phyloP scores from a whole-genome alignment of 1,284 basidiomycete species.

The Prillingera fragicola region DNA sequence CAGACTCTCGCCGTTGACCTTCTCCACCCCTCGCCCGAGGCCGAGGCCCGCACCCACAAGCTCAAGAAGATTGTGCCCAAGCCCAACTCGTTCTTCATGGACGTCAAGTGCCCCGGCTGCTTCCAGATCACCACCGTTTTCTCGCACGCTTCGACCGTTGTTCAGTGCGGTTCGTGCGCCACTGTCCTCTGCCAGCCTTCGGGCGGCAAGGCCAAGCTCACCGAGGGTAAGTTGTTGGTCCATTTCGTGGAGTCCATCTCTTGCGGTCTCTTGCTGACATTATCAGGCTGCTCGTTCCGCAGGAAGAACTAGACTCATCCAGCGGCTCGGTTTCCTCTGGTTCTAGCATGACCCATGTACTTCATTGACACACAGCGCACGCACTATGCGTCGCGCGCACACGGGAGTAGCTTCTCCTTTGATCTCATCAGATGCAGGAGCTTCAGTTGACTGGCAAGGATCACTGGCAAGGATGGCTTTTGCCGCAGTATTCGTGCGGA shows the following conservation, averaged over 20 bases:
- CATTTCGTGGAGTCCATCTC: slow-evolving; percentile 9
- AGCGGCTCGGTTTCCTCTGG: slow-evolving; percentile 17
- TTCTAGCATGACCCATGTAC: slow-evolving; percentile 25
- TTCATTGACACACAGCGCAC: slow-evolving; percentile 16
- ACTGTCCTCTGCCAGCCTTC: slow-evolving; percentile 97
- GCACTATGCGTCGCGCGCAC: not conserved
- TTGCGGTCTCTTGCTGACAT: slow-evolving; percentile 13
- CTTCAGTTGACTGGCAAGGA: no score
- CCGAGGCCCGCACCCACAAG: slow-evolving; percentile 90
- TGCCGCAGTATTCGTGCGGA: no score
- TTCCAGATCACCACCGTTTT: slow-evolving; percentile 52
- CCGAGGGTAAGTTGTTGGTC: slow-evolving; percentile 71
- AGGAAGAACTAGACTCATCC: slow-evolving; percentile 47
- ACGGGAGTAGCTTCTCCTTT: no score
- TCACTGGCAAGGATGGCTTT: no score
- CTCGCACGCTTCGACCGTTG: slow-evolving; percentile 51
- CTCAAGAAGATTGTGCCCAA: slow-evolving; percentile 98
- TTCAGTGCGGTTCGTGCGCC: slow-evolving; percentile 79
- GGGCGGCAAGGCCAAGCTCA: slow-evolving; percentile 96
- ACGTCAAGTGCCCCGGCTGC: slow-evolving; percentile 96
- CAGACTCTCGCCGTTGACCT: slow-evolving; percentile 98
- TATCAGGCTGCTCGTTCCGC: slow-evolving; percentile 50
- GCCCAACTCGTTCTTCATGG: slow-evolving; percentile 99
- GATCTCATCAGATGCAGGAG: no score
- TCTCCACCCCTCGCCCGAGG: slow-evolving; percentile 87